Conservation (phyloP, 352 stramenopile genomes). For the Globisporangium nodosum region DNA sequence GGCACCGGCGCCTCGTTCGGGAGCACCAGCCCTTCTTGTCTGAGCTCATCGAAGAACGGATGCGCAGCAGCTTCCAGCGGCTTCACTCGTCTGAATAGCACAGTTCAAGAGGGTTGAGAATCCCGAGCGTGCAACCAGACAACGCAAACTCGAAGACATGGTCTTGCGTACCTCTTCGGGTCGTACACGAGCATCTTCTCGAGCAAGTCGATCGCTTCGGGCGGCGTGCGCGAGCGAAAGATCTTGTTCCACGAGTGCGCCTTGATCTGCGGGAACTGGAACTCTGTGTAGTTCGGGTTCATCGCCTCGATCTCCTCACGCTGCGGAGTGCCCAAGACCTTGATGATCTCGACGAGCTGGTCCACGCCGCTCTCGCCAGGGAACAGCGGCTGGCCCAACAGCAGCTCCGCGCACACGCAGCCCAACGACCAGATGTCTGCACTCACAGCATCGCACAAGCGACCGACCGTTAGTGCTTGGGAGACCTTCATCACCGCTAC, state of each 20-base stretch:
- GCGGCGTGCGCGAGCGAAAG: conserved; percentile 92
- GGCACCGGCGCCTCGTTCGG: conserved; percentile 81
- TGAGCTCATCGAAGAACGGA: conserved; percentile 98
- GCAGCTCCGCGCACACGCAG: conserved; percentile 97
- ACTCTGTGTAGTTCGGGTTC: conserved; percentile 99
- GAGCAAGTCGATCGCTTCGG: conserved; percentile 97
- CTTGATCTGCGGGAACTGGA: conserved; percentile 99
- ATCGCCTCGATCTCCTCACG: conserved; percentile 98
- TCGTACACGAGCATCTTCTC: conserved; percentile 97
- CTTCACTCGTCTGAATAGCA: conserved; percentile 43
- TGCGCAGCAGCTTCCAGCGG: conserved; percentile 89
- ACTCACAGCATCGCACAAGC: conserved; percentile 17
- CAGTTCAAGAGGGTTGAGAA: conserved; percentile 6
- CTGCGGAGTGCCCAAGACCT: conserved; percentile 97
- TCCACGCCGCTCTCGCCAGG: conserved; percentile 98
- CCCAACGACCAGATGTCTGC: conserved; percentile 94
- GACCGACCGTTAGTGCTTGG: neutral
- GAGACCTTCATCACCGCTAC: neutral
- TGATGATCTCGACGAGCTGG: conserved; percentile 99
- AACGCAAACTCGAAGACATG: conserved; percentile 4
- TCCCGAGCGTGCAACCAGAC: neutral
- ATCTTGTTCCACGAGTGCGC: conserved; percentile 98
- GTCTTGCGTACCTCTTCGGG: conserved; percentile 86
- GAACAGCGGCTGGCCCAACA: conserved; percentile 98
- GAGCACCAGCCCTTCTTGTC: conserved; percentile 74